These are phyloP conservation scores for Fusarium begoniae DNA, from an alignment of 2,329 filamentous ascomycete genomes.

Conservation along the genomic window DNA sequence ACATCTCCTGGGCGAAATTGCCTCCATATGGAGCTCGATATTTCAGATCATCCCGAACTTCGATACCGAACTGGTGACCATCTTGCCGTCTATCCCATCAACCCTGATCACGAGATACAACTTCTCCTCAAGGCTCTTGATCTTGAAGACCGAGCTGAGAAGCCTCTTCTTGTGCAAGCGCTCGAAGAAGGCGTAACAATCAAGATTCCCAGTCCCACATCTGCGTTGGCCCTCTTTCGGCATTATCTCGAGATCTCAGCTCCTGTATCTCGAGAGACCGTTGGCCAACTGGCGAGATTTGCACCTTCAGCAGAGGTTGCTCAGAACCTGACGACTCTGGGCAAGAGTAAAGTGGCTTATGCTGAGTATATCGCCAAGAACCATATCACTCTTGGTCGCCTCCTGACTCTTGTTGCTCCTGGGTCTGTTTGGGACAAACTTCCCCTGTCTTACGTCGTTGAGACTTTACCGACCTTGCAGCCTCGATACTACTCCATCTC, in stretches of 20 bases:
- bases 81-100: constrained; percentile 52
- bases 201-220: constrained; percentile 52
- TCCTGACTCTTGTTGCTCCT: constrained; percentile 31
- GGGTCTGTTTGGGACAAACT: constrained; percentile 34
- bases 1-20: constrained; percentile 42
- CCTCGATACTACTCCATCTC: constrained; percentile 71
- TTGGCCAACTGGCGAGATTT: constrained; percentile 52
- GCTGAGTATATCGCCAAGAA: constrained; percentile 31
- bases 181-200: constrained; percentile 26
- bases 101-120: constrained; percentile 48
- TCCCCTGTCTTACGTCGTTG: constrained; percentile 62
- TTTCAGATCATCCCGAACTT: constrained; percentile 41
- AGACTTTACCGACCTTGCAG: constrained; percentile 60
- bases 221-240: constrained; percentile 50
- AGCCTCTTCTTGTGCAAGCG: constrained; percentile 37
- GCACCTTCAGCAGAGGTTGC: constrained; percentile 59
- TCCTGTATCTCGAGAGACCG: constrained; percentile 53
- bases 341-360: constrained; percentile 36
- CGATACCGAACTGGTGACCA: constrained; percentile 54
- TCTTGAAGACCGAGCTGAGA: constrained; percentile 28
- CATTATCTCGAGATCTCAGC: constrained; percentile 57
- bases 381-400: constrained; percentile 40
- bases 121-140: constrained; percentile 45
- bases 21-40: constrained; percentile 50
- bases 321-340: not conserved